Conservation (phyloP, 805 yeast species). For the Myxozyma lipomycoides region DNA sequence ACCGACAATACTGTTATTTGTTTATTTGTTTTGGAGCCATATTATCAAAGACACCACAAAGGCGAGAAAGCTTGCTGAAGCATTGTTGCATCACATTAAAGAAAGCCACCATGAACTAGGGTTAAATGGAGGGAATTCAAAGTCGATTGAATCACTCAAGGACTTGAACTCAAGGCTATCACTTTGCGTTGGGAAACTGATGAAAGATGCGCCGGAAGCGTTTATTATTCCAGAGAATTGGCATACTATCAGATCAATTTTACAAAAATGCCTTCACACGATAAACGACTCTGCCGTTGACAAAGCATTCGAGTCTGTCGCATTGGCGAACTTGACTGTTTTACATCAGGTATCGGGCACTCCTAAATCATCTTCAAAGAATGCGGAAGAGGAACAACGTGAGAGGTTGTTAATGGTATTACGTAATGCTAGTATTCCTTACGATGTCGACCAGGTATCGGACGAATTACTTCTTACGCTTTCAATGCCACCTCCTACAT, state of each 20-base stretch:
- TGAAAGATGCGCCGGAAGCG: constrained; percentile 31
- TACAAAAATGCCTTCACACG: constrained; percentile 29
- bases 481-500: constrained; percentile 27
- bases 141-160: constrained; percentile 32
- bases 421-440: constrained; percentile 18
- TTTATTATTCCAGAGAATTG: constrained; percentile 37
- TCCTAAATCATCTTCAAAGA: constrained; percentile 7
- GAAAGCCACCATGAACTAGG: constrained; percentile 37
- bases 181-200: constrained; percentile 37
- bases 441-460: constrained; percentile 15
- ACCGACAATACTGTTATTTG: constrained; percentile 50
- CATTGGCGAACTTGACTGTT: constrained; percentile 15
- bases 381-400: constrained; percentile 26
- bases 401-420: constrained; percentile 25
- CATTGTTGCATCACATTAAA: constrained; percentile 45
- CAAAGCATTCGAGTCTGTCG: constrained; percentile 15
- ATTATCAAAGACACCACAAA: constrained; percentile 53
- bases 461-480: constrained; percentile 27
- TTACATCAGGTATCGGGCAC: constrained; percentile 28
- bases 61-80: constrained; percentile 62
- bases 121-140: constrained; percentile 30
- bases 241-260: constrained; percentile 31
- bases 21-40: constrained; percentile 70
- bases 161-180: constrained; percentile 32
- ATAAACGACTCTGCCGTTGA: constrained; percentile 12